Evolutionary conservation across 2,329 filamentous ascomycete species (phyloP).

Genomic region (Chaetomiaceae sp.): DNA sequence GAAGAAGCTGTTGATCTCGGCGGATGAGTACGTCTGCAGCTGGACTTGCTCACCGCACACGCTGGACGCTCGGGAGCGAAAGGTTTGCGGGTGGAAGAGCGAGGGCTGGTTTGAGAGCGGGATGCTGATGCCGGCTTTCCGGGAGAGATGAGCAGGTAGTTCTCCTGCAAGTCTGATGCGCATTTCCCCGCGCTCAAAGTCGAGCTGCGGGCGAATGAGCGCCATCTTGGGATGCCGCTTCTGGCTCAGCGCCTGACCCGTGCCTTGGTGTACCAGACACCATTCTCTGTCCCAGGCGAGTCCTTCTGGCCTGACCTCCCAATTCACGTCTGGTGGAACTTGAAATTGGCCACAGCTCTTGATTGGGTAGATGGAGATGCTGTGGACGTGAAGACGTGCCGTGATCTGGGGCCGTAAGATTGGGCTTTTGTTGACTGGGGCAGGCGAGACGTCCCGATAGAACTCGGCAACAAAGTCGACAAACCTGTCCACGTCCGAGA

Average conservation of each 20-base stretch:
- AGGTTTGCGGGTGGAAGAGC: slow-evolving; percentile 40
- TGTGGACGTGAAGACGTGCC: slow-evolving; percentile 48
- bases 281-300: slow-evolving; percentile 94
- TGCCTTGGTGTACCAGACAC: slow-evolving; percentile 85
- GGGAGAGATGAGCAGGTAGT: slow-evolving; percentile 20
- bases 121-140: slow-evolving; percentile 42
- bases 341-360: slow-evolving; percentile 84
- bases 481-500: slow-evolving; percentile 66
- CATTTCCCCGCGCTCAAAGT: slow-evolving; percentile 62
- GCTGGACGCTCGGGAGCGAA: slow-evolving; percentile 48
- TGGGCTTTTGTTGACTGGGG: background rate
- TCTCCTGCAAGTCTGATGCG: slow-evolving; percentile 48
- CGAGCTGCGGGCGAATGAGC: slow-evolving; percentile 66
- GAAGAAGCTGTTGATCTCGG: slow-evolving; percentile 68
- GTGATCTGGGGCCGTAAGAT: background rate
- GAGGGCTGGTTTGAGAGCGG: slow-evolving; percentile 64
- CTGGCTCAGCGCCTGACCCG: slow-evolving; percentile 77
- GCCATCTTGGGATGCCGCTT: slow-evolving; percentile 87
- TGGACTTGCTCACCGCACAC: slow-evolving; percentile 79
- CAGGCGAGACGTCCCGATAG: slow-evolving; percentile 36
- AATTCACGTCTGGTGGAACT: slow-evolving; percentile 56
- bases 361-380: slow-evolving; percentile 76
- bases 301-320: slow-evolving; percentile 77
- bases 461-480: slow-evolving; percentile 67
- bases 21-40: slow-evolving; percentile 62